Conservation (phyloP, 2,329 filamentous ascomycete genomes). For the Alternaria alternata region DNA sequence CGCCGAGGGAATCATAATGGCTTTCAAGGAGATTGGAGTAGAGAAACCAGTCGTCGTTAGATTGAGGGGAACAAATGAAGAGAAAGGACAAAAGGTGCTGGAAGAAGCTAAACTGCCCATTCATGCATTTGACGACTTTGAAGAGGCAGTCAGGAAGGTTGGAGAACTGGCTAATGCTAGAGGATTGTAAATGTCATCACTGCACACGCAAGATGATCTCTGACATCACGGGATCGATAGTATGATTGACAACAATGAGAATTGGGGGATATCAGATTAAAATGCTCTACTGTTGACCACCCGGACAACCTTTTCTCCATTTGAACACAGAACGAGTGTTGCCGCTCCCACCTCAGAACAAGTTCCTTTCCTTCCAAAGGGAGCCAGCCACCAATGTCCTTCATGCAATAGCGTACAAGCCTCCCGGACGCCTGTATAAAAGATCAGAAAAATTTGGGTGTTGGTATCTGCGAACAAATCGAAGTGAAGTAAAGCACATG, state of each 20-base stretch:
- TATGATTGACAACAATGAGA: neutral
- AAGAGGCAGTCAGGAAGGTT: constrained; percentile 64
- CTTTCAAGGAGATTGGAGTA: constrained; percentile 73
- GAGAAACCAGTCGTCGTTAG: constrained; percentile 76
- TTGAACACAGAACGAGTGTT: constrained; percentile 23
- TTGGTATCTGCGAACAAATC: constrained; percentile 27
- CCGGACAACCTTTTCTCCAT: constrained; percentile 5
- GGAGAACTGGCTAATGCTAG: constrained; percentile 38
- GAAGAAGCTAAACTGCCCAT: constrained; percentile 71
- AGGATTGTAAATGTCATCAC: neutral
- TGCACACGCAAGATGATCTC: neutral
- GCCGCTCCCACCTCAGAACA: constrained; percentile 7
- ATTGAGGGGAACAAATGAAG: constrained; percentile 77
- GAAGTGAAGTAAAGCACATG: constrained; percentile 10
- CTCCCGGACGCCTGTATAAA: constrained; percentile 20
- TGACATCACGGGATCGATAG: neutral
- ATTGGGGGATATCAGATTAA: constrained; percentile 29
- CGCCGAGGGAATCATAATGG: constrained; percentile 75
- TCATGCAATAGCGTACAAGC: constrained; percentile 12
- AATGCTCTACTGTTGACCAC: constrained; percentile 28
- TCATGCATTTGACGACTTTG: constrained; percentile 77
- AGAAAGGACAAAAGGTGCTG: constrained; percentile 73
- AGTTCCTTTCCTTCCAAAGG: constrained; percentile 12
- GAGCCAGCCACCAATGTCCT: constrained; percentile 16
- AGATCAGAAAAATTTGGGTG: constrained; percentile 15